These are phyloP conservation scores for Fusarium liriodendri DNA, from an alignment of 2,329 filamentous ascomycete genomes.

Conservation along the genomic window DNA sequence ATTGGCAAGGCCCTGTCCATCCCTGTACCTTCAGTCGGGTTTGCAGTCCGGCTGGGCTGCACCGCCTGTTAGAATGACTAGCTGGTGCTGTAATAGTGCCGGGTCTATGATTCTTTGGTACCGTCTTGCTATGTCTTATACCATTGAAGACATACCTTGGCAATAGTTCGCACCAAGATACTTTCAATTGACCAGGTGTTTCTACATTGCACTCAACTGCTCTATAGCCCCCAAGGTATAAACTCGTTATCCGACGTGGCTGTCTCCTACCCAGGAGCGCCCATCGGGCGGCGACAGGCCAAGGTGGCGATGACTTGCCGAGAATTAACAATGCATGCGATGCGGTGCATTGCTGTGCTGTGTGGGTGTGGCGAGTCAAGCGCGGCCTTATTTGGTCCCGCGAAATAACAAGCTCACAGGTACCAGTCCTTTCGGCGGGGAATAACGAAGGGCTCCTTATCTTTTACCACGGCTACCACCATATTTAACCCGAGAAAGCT, in stretches of 20 bases:
- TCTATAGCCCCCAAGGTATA: too few relatives aligned
- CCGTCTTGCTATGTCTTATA: background rate
- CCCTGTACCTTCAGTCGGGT: background rate
- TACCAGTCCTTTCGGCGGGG: too few relatives aligned
- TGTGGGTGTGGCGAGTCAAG: slow-evolving; percentile 18
- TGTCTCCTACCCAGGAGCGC: slow-evolving; percentile 1
- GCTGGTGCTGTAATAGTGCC: background rate
- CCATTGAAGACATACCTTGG: too few relatives aligned
- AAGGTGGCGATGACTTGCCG: slow-evolving; percentile 9
- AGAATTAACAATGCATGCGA: background rate
- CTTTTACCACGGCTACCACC: too few relatives aligned
- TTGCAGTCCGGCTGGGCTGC: background rate
- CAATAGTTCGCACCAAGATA: too few relatives aligned
- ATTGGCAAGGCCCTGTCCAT: background rate
- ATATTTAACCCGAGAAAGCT: too few relatives aligned
- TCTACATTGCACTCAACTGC: too few relatives aligned
- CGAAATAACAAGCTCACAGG: too few relatives aligned
- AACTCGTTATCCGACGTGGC: background rate
- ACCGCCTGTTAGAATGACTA: background rate
- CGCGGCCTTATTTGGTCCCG: too few relatives aligned
- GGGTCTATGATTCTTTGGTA: background rate
- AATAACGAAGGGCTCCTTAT: too few relatives aligned
- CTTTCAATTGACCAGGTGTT: too few relatives aligned
- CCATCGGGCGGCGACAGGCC: slow-evolving; percentile 18
- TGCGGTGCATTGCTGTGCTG: background rate